Conservation (phyloP, 345 rosid genomes). For the Cardamine occulta region DNA sequence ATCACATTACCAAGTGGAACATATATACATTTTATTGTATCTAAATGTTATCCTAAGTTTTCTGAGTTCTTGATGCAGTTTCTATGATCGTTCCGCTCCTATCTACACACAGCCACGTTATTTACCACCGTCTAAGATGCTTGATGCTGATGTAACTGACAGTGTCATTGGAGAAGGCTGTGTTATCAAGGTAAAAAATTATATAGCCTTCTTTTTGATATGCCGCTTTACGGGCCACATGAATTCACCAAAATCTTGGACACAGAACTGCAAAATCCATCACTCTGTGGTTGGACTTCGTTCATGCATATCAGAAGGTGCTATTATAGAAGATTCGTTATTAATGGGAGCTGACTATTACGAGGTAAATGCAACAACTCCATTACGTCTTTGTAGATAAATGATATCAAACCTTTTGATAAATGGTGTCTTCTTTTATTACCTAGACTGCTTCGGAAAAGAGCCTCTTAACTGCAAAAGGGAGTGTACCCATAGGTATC, state of each 20-base stretch:
- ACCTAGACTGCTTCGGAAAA: slow-evolving; percentile 78
- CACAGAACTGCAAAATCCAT: slow-evolving; percentile 88
- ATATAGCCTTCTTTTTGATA: slow-evolving; percentile 4
- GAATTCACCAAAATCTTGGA: neutral
- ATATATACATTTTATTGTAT: neutral
- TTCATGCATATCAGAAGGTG: slow-evolving; percentile 96
- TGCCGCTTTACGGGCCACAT: neutral
- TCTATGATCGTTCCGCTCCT: slow-evolving; percentile 94
- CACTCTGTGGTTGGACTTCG: slow-evolving; percentile 95
- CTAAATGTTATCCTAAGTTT: neutral
- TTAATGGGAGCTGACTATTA: slow-evolving; percentile 98
- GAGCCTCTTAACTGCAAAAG: slow-evolving; percentile 77
- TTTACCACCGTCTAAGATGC: slow-evolving; percentile 97
- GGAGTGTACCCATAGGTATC: slow-evolving; percentile 86
- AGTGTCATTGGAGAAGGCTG: slow-evolving; percentile 98
- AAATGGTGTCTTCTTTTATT: neutral
- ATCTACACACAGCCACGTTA: slow-evolving; percentile 98
- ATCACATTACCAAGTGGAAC: neutral
- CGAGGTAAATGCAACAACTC: slow-evolving; percentile 54
- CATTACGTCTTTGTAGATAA: neutral
- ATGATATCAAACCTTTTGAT: neutral
- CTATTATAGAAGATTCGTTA: slow-evolving; percentile 82
- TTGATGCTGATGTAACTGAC: slow-evolving; percentile 94
- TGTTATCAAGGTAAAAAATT: slow-evolving; percentile 75
- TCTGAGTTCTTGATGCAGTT: slow-evolving; percentile 51